Evolutionary conservation across 345 rosid genomes (phyloP).

Genomic region (Populus alba): DNA sequence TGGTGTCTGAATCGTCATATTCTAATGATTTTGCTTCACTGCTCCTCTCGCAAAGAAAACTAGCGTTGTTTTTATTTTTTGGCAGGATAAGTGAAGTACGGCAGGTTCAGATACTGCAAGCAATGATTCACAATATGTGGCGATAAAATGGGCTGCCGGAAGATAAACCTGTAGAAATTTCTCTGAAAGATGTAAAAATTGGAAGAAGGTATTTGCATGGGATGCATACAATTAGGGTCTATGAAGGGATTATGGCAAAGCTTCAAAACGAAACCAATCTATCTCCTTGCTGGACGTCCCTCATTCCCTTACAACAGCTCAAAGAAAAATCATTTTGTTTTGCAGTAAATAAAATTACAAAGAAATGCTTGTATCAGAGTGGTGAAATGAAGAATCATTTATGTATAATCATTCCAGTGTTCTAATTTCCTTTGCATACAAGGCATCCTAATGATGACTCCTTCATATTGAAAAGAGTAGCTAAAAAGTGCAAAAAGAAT

Average conservation of each 20-base stretch:
- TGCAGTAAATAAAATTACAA: neutral
- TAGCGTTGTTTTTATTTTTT: neutral
- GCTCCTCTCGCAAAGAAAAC: neutral
- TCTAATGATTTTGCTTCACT: neutral
- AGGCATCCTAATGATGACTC: neutral
- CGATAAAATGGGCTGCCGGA: neutral
- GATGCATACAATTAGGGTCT: neutral
- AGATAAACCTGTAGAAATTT: neutral
- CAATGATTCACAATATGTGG: neutral
- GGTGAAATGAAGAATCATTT: neutral
- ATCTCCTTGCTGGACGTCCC: neutral
- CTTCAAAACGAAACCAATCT: too few species aligned
- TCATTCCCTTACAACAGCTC: neutral
- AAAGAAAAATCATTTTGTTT: neutral
- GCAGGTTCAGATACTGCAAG: neutral
- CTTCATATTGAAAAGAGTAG: neutral
- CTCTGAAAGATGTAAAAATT: neutral
- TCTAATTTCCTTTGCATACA: conserved; percentile 10
- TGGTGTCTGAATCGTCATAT: neutral
- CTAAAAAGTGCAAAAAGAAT: neutral
- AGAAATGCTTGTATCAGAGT: neutral
- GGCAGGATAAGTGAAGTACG: neutral
- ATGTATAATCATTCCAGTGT: neutral
- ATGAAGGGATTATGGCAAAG: neutral
- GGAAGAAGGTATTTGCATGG: too few species aligned